Base-by-base conservation (phyloP, 1,284 basidiomycete species). In the Pisolithus thermaeus region DNA sequence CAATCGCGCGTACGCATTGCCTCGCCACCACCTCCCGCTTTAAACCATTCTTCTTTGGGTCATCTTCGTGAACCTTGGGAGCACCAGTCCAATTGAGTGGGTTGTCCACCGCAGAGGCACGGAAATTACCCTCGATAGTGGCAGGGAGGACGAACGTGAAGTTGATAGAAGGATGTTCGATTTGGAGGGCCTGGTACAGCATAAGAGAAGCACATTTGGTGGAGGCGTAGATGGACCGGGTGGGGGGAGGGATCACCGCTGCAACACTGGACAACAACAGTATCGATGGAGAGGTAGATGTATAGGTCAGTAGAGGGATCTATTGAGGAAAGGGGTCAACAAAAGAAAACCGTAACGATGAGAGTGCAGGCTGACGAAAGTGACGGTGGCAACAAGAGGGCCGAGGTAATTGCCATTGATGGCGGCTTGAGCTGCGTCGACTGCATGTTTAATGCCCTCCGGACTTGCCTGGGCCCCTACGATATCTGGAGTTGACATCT, bases 241-340 rank as follows among this genome's bases (percentile, higher is more conserved):
- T 92, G 0, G 94, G 94, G 0, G 93, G 84, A 0, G 93, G 89
- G 28, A 94, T 80, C 7, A 88, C 74, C 1, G 90, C 84, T 3
- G 87, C 92, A 4, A 90, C 75, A 7, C 87, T 91, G 8, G 90
- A 92, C 37, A 96, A 71, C 48, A 94, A 80, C 38, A 90, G 80
- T 39, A 96, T 76, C 0, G 89, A 82, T 0, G 94, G 93, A 0
- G 80, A 76, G 0, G 61, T 53, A 0, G 92, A 95, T 0, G 84
- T 81, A 18, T 74, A 70, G 20, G 81, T 75, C 22, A 97, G 79
- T 3, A 93, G 63, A 0, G 93, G 92, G 2, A 95, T 83, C 90
- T 93, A 46, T 16, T 45, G 40, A 35, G 7, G 30, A 43, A 28
- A 44, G 51, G 11, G 4, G 20, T 37, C 7, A 11, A 46, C 57